Percentiles rank a stretch among this genome's conserved stretches.
Evolutionary conservation across 208 protist genomes (phyloP).

Genomic region (Zelonia costaricensis): DNA sequence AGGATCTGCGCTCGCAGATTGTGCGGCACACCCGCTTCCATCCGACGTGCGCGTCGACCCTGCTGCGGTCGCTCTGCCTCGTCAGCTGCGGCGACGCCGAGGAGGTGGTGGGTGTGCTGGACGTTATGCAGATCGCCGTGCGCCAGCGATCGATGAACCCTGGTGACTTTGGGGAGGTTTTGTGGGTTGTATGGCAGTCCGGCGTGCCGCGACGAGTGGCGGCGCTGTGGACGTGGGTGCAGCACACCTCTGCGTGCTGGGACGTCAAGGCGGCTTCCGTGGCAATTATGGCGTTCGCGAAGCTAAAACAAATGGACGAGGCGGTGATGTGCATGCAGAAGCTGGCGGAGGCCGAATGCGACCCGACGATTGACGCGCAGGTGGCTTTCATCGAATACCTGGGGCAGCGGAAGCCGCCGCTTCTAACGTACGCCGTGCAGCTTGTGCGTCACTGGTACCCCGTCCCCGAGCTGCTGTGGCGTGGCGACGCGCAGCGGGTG

Average conservation of each 20-base stretch:
- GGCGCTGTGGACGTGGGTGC: conserved; percentile 78
- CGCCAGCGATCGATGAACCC: conserved; percentile 50
- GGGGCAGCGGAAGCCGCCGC: conserved; percentile 30
- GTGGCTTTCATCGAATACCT: conserved; percentile 50
- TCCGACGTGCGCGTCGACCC: conserved; percentile 29
- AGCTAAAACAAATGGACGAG: conserved; percentile 38
- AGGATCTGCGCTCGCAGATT: conserved; percentile 37
- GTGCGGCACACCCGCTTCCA: conserved; percentile 50
- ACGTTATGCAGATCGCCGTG: conserved; percentile 49
- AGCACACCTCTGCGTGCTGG: conserved; percentile 80
- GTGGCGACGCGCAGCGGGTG: conserved; percentile 31
- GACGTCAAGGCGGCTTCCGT: conserved; percentile 57
- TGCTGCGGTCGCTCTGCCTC: conserved; percentile 54
- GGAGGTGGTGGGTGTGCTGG: conserved; percentile 41
- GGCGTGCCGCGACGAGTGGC: conserved; percentile 33
- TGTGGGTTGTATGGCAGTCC: conserved; percentile 41
- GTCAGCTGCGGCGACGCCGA: conserved; percentile 26
- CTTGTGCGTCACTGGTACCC: conserved; percentile 75
- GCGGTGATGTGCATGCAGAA: conserved; percentile 66
- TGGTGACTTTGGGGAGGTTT: conserved; percentile 47
- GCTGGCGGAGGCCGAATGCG: conserved; percentile 50
- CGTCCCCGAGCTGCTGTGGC: conserved; percentile 20
- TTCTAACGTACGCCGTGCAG: conserved; percentile 72
- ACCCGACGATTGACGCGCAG: conserved; percentile 61
- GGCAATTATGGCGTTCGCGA: conserved; percentile 49